Conservation (phyloP, 2,329 filamentous ascomycete species). For the Penicillium sp. region DNA sequence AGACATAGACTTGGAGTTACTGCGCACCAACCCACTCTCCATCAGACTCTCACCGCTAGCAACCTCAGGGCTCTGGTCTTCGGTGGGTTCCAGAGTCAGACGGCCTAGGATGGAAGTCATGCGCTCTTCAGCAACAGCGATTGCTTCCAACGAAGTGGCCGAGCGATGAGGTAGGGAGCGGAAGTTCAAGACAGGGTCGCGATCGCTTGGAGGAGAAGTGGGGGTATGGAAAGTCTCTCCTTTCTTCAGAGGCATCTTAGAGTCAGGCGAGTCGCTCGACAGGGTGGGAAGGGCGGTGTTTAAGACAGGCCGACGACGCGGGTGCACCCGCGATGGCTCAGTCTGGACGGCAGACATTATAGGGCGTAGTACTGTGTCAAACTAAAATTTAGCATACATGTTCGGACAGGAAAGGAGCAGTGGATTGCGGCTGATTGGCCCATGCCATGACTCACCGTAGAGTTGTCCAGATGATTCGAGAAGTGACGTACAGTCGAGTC, state of each 20-base stretch:
- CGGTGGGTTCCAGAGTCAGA: constrained; percentile 63
- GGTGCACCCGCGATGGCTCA: constrained; percentile 30
- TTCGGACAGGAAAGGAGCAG: constrained; percentile 9
- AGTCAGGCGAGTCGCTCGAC: constrained; percentile 26
- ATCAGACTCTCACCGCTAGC: not conserved
- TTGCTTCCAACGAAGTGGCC: constrained; percentile 67
- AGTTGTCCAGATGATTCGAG: constrained; percentile 18
- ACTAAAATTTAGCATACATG: constrained; percentile 13
- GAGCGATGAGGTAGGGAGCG: constrained; percentile 61
- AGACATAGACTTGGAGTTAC: not conserved
- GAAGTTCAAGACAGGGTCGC: constrained; percentile 46
- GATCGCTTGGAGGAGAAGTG: constrained; percentile 40
- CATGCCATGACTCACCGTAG: constrained; percentile 22
- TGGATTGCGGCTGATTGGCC: constrained; percentile 16
- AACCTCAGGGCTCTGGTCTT: constrained; percentile 21
- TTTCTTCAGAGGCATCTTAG: constrained; percentile 63
- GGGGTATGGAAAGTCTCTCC: constrained; percentile 63
- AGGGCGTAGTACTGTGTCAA: constrained; percentile 10
- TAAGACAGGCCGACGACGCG: constrained; percentile 38
- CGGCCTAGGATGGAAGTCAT: constrained; percentile 65
- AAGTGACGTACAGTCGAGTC: constrained; percentile 23
- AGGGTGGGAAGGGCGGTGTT: constrained; percentile 31
- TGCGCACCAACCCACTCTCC: not conserved
- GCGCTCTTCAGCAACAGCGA: constrained; percentile 68
- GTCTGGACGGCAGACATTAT: constrained; percentile 34